phyloP scores from a whole-genome alignment of 306 rosid genomes.

The Arachis hypogaea region DNA sequence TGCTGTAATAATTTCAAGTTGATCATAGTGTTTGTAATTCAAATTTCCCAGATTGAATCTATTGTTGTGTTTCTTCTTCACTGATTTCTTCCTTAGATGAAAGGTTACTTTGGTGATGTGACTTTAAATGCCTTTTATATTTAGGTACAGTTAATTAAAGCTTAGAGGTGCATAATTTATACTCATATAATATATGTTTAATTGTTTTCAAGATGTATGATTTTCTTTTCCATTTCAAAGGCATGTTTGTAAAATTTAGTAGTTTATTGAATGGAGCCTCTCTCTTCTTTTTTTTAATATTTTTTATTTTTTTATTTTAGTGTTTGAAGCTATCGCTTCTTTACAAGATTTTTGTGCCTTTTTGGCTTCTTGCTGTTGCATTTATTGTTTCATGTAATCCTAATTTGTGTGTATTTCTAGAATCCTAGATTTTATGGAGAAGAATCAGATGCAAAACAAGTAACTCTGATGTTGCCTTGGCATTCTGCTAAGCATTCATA shows the following conservation, averaged over 20 bases:
- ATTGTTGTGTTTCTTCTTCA: constrained; percentile 2
- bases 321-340: constrained; percentile 6
- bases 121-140: not conserved
- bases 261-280: not conserved
- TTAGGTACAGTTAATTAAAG: constrained; percentile 10
- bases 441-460: constrained; percentile 18
- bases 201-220: constrained; percentile 6
- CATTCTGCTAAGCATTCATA: not conserved
- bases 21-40: constrained; percentile 7
- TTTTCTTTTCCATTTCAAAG: not conserved
- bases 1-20: not conserved
- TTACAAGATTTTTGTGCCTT: not conserved
- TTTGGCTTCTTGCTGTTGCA: constrained; percentile 29
- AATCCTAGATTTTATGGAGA: constrained; percentile 2
- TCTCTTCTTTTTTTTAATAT: no score
- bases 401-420: constrained; percentile 6
- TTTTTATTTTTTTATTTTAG: not conserved
- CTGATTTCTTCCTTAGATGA: constrained; percentile 13
- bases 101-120: constrained; percentile 1
- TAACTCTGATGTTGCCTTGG: constrained; percentile 28
- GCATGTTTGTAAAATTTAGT: constrained; percentile 3
- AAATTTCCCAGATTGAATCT: not conserved
- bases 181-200: not conserved
- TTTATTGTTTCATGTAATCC: constrained; percentile 1
- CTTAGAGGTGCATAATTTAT: constrained; percentile 4